Percentiles rank a stretch among this genome's conserved stretches.
Conservation (phyloP, 2,329 filamentous ascomycete genomes). For the Aspergillus ruber region DNA sequence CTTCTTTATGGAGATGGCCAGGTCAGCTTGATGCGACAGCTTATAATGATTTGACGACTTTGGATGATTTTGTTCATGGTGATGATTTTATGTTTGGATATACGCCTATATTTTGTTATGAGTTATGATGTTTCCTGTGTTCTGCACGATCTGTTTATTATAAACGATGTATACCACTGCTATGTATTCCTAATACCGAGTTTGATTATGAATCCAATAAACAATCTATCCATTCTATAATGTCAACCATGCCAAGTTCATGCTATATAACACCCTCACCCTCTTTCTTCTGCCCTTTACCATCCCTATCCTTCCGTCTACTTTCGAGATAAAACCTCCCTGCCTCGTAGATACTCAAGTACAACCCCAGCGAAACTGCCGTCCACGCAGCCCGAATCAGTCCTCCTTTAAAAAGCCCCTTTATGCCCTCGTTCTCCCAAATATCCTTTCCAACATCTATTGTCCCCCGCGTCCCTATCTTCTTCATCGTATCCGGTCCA, state of each 20-base stretch:
- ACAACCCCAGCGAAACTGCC: constrained; percentile 72
- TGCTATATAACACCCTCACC: constrained; percentile 4
- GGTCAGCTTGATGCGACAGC: too few species aligned
- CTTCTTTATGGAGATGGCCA: too few species aligned
- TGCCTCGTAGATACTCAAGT: constrained; percentile 79
- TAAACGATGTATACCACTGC: too few species aligned
- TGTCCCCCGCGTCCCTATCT: constrained; percentile 36
- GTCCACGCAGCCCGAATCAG: constrained; percentile 72
- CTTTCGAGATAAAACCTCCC: constrained; percentile 57
- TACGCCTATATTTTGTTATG: constrained; percentile 4
- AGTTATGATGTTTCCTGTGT: not conserved
- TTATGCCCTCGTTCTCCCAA: constrained; percentile 59
- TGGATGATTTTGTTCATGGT: constrained; percentile 4
- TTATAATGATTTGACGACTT: not conserved
- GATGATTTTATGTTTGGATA: constrained; percentile 1
- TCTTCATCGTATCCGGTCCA: constrained; percentile 3
- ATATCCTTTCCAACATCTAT: constrained; percentile 61
- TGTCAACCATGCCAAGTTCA: not conserved
- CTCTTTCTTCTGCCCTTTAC: not conserved
- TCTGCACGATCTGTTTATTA: too few species aligned
- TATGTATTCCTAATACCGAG: too few species aligned
- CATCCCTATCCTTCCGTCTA: constrained; percentile 17
- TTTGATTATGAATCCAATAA: too few species aligned
- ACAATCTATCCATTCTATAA: too few species aligned
- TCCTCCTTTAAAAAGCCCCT: constrained; percentile 68